Evolutionary conservation across 2,329 filamentous ascomycete genomes (phyloP), one percentile per base, ranked within the genome.

Genomic region (Aspergillus amoenus): DNA sequence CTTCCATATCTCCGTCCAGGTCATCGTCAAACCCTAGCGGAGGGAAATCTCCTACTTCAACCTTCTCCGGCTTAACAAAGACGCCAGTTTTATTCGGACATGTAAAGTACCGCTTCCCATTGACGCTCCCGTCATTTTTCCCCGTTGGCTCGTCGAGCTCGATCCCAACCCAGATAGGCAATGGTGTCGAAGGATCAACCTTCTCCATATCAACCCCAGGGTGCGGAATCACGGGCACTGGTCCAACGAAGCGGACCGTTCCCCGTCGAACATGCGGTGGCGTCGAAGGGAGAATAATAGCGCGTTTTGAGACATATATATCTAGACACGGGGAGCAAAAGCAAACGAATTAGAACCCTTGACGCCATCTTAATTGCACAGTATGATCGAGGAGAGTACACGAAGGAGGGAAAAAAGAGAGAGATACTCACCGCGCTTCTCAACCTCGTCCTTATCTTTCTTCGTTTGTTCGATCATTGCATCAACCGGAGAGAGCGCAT

Each of bases 401-500:
- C 37, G 17, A 6, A 37, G 18, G 37, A 17, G 21, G 21, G 21
- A 22, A 11, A 18, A 34, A 17, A 39, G 13, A 37, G 39, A 17
- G 39, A 17, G 6, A 15, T n/a, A 32, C 74, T 72, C 88, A 76
- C 88, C 87, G 72, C 88, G 85, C 55, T 83, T 82, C 62, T 82
- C 78, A 62, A 96, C 81, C 69, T 95, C 91, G 11, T 56, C 55
- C 6, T 58, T 58, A 57, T 79, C 77, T 55, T 84, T 83, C 63
- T 87, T 81, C 42, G 88, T 82, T 40, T 87, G 87, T 15, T 84
- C 82, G 56, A 89, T 79, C 72, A 90, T 90, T 61, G 90, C 84
- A 70, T 90, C 82, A 71, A 92, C 88, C 21, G 89, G 84, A 59
- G 81, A 85, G 17, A 89, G 86, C 7, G 92, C 91, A 66, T 88